A percentile compares a stretch with the other conserved stretches of the same genome.
Evolutionary conservation across 257 asterid genomes (phyloP).

Genomic region (Paraleonurus japonicus): DNA sequence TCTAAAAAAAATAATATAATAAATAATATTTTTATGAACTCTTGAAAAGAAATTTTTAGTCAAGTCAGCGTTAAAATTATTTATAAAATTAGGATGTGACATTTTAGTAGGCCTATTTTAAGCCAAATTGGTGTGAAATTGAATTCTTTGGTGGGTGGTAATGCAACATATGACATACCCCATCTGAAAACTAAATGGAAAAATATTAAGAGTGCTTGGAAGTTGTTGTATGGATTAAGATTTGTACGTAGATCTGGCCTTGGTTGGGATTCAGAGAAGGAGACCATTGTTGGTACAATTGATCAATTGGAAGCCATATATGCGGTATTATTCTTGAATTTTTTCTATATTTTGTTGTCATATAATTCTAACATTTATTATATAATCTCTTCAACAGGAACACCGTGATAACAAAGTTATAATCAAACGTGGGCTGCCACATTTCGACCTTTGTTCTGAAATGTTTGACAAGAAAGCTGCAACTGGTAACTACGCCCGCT

Average conservation of each 20-base stretch:
- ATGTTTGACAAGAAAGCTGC: background rate
- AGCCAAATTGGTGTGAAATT: background rate
- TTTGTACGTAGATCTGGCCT: background rate
- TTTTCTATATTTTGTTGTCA: background rate
- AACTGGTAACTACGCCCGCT: background rate
- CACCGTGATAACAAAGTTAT: background rate
- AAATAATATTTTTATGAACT: too few relatives aligned
- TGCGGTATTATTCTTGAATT: background rate
- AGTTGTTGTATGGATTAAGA: background rate
- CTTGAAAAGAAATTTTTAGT: too few relatives aligned
- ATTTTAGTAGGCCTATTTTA: background rate
- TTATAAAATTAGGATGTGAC: too few relatives aligned
- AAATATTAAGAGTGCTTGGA: background rate
- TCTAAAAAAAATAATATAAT: too few relatives aligned
- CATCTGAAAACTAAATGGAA: background rate
- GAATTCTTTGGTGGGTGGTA: background rate
- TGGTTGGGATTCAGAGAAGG: background rate
- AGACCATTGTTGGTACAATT: background rate
- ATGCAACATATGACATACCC: background rate
- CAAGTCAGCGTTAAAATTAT: too few relatives aligned
- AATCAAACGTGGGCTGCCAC: background rate
- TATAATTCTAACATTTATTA: background rate
- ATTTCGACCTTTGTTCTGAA: background rate
- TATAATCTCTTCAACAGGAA: too few relatives aligned
- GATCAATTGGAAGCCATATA: background rate